Evolutionary conservation across 306 rosid species (phyloP).

Genomic region (Vigna nakashimae): DNA sequence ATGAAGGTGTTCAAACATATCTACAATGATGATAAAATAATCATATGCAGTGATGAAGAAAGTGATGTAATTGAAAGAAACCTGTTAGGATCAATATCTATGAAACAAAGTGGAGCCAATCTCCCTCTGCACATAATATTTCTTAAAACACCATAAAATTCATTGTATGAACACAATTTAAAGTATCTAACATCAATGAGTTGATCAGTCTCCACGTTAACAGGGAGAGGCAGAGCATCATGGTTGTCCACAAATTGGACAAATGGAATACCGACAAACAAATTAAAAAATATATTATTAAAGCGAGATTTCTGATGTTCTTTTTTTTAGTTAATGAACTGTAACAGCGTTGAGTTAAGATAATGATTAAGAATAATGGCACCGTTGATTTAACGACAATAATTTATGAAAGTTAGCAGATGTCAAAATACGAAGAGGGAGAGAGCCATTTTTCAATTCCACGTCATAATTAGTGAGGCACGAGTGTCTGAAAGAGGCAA

Average conservation of each 20-base stretch:
- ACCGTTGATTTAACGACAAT: neutral
- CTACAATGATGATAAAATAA: no score
- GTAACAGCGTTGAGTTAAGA: neutral
- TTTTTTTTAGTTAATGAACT: neutral
- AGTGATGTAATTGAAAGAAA: no score
- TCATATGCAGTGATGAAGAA: no score
- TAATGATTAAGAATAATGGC: neutral
- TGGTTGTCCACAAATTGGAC: slow-evolving; percentile 9
- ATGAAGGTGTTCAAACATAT: no score
- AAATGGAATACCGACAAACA: neutral
- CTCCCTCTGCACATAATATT: no score
- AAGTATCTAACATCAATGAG: neutral
- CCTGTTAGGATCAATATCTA: no score
- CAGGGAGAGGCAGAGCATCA: neutral
- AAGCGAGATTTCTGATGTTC: neutral
- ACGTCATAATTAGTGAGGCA: neutral
- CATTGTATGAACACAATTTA: no score
- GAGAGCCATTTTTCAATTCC: neutral
- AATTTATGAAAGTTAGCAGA: neutral
- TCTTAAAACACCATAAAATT: no score
- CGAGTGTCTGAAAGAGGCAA: slow-evolving; percentile 1
- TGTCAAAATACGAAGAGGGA: slow-evolving; percentile 18
- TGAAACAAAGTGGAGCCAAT: no score
- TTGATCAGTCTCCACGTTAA: slow-evolving; percentile 1
- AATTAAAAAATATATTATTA: neutral